Percentiles rank a stretch among this genome's conserved stretches.
These are phyloP conservation scores for Luzula sylvatica DNA, from an alignment of 176 grass and related monocot species.

Conservation along the genomic window DNA sequence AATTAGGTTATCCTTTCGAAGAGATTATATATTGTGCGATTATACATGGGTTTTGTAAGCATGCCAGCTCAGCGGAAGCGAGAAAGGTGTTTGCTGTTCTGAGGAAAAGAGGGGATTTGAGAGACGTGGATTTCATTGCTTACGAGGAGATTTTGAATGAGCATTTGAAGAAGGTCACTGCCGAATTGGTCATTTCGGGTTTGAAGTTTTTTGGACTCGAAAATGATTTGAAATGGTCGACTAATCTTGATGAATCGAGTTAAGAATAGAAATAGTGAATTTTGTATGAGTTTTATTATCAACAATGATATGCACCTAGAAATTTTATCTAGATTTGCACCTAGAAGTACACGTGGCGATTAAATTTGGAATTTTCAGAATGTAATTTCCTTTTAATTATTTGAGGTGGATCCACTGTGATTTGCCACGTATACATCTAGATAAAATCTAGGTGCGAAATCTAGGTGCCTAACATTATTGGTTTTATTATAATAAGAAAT, in stretches of 20 bases:
- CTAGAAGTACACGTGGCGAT: no score
- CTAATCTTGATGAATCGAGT: conserved; percentile 33
- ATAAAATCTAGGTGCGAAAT: no score
- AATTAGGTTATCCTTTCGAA: conserved; percentile 48
- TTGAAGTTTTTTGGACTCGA: conserved; percentile 85
- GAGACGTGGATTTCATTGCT: conserved; percentile 61
- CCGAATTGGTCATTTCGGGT: conserved; percentile 75
- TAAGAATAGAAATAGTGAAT: no score
- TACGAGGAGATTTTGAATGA: conserved; percentile 81
- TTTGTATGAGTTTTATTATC: no score
- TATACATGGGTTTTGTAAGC: conserved; percentile 90
- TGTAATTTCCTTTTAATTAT: no score
- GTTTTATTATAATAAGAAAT: no score
- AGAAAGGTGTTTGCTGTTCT: conserved; percentile 59
- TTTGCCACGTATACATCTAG: no score
- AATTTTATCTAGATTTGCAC: no score
- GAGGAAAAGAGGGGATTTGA: conserved; percentile 49
- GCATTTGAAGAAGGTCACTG: conserved; percentile 73
- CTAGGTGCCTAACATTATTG: no score
- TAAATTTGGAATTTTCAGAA: no score
- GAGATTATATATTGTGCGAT: conserved; percentile 67
- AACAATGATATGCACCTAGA: no score
- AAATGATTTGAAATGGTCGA: conserved; percentile 58
- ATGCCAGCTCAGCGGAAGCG: conserved; percentile 75
- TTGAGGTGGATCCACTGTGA: no score